Percentiles rank a stretch among this genome's conserved stretches.
phyloP scores from a whole-genome alignment of 1,284 basidiomycete genomes.

The Trametes sp. region DNA sequence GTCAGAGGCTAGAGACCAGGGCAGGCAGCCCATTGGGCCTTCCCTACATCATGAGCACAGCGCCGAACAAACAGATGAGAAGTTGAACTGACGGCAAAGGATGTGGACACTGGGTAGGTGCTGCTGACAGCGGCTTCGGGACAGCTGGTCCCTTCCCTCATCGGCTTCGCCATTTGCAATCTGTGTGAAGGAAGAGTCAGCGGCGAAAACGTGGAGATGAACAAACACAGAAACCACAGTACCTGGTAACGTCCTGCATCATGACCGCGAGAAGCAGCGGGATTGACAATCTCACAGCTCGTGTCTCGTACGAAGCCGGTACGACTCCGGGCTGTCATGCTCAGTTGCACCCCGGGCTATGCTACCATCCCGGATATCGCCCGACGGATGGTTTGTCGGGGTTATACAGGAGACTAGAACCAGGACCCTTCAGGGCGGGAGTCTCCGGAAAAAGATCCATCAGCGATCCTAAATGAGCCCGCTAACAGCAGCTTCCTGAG shows the following conservation, averaged over 20 bases:
- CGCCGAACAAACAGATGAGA: neutral
- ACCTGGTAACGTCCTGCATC: neutral
- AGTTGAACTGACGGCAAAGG: neutral
- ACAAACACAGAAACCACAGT: too few species aligned
- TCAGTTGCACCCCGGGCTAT: neutral
- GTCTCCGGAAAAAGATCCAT: slow-evolving; percentile 1
- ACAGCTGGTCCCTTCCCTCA: neutral
- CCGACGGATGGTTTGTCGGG: neutral
- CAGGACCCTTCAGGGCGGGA: neutral
- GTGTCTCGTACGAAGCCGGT: neutral
- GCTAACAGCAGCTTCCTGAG: neutral
- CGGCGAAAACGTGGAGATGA: neutral
- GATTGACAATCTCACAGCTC: neutral
- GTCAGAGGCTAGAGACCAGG: neutral
- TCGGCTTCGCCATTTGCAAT: neutral
- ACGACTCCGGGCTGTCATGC: neutral
- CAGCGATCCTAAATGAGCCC: neutral
- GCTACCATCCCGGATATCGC: neutral
- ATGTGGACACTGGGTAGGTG: neutral
- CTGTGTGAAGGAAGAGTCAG: slow-evolving; percentile 2
- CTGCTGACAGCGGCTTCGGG: neutral
- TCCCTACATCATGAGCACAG: slow-evolving; percentile 10
- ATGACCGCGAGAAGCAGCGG: neutral
- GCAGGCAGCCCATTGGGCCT: slow-evolving; percentile 1
- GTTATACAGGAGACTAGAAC: slow-evolving; percentile 19